These are phyloP conservation scores for Lachnellula hyalina DNA, from an alignment of 2,329 filamentous ascomycete genomes.

Conservation along the genomic window DNA sequence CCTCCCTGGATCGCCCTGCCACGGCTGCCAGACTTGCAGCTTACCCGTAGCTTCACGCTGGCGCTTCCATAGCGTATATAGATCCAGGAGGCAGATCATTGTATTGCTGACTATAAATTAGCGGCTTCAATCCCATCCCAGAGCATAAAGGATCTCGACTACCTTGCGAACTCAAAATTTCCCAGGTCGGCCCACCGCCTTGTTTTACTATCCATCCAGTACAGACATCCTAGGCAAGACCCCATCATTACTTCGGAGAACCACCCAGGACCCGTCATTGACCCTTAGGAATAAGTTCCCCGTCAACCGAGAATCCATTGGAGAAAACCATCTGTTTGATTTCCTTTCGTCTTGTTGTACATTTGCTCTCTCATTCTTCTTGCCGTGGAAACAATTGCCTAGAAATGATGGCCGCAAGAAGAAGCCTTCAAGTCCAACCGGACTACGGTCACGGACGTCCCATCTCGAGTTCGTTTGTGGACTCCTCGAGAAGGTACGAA, in stretches of 20 bases:
- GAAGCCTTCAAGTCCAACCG: conserved; percentile 29
- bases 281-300: conserved; percentile 11
- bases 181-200: conserved; percentile 21
- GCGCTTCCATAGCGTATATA: conserved; percentile 2
- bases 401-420: conserved; percentile 31
- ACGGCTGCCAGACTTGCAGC: conserved; percentile 19
- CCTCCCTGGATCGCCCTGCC: conserved; percentile 10
- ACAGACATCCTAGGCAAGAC: conserved; percentile 14
- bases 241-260: conserved; percentile 11
- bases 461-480: conserved; percentile 21
- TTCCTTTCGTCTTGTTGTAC: conserved; percentile 22
- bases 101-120: conserved; percentile 22
- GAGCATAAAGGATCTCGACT: conserved; percentile 15
- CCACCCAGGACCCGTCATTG: conserved; percentile 12
- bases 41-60: conserved; percentile 9
- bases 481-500: conserved; percentile 30
- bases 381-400: conserved; percentile 9
- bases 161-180: conserved; percentile 7
- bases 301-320: conserved; percentile 9
- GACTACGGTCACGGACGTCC: conserved; percentile 28
- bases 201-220: conserved; percentile 8
- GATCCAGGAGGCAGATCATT: conserved; percentile 9
- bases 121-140: conserved; percentile 18
- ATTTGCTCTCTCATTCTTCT: conserved; percentile 21
- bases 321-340: conserved; percentile 15